These are phyloP conservation scores for Pyricularia sp. DNA, from an alignment of 2,329 filamentous ascomycete genomes.

Conservation along the genomic window DNA sequence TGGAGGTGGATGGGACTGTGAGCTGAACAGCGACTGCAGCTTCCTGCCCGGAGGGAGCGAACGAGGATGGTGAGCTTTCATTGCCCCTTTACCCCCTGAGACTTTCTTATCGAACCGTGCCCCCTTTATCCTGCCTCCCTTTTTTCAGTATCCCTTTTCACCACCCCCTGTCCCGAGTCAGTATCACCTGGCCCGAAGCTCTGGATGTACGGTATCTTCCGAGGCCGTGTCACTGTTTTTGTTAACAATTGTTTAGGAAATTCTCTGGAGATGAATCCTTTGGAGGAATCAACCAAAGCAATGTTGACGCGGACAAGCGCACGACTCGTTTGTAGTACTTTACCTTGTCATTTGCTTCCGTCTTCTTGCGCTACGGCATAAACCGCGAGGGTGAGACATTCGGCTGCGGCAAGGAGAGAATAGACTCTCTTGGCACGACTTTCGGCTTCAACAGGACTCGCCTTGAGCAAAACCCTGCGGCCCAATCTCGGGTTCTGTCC, in stretches of 20 bases:
- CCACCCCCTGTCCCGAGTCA: neutral
- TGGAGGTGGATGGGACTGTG: conserved; percentile 71
- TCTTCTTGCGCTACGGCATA: neutral
- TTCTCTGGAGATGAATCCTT: conserved; percentile 2
- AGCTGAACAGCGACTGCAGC: conserved; percentile 55
- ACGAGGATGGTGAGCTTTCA: conserved; percentile 13
- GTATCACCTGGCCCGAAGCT: neutral
- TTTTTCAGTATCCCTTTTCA: neutral
- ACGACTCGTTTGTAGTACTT: neutral
- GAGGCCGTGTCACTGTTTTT: neutral
- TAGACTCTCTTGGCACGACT: neutral
- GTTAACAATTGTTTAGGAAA: neutral
- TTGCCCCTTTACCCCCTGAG: neutral
- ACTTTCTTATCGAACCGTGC: neutral
- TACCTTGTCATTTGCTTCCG: neutral
- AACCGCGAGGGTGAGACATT: neutral
- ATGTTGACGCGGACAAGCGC: neutral
- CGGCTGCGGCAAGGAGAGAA: neutral
- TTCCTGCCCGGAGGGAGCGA: conserved; percentile 14
- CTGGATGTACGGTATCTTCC: neutral
- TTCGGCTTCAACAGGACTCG: neutral
- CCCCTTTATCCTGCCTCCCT: neutral
- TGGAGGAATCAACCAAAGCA: neutral
- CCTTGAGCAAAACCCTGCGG: neutral
- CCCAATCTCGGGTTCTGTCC: neutral